These are phyloP conservation scores for Cyberlindnera suaveolens DNA, from an alignment of 805 yeast species.

Conservation along the genomic window DNA sequence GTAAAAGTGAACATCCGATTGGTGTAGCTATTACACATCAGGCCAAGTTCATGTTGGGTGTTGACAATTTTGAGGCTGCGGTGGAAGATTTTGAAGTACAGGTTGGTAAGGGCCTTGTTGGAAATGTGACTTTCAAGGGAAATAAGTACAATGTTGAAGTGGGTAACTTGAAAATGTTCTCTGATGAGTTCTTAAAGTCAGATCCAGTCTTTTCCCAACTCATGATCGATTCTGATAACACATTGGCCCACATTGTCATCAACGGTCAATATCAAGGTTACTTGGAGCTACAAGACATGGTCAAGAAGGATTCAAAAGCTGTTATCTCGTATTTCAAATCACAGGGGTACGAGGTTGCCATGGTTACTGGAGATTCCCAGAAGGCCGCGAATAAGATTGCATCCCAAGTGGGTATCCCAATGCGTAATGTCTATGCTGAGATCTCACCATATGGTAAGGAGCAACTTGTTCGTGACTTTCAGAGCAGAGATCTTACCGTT, in stretches of 20 bases:
- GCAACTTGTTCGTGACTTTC: conserved; percentile 53
- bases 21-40: conserved; percentile 59
- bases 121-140: conserved; percentile 17
- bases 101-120: conserved; percentile 34
- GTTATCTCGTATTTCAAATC: conserved; percentile 50
- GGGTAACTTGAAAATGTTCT: conserved; percentile 40
- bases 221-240: conserved; percentile 30
- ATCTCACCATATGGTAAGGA: conserved; percentile 76
- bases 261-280: conserved; percentile 56
- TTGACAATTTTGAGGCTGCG: conserved; percentile 1
- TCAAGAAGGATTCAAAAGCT: conserved; percentile 58
- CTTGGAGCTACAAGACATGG: conserved; percentile 58
- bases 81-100: conserved; percentile 24
- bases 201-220: conserved; percentile 9
- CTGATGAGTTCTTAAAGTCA: conserved; percentile 7
- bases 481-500: conserved; percentile 40
- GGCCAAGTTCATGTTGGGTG: conserved; percentile 20
- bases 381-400: conserved; percentile 64
- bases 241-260: conserved; percentile 52
- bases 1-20: conserved; percentile 80
- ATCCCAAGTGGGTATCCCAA: conserved; percentile 56
- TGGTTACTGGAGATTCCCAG: conserved; percentile 85
- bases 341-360: conserved; percentile 58
- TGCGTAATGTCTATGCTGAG: conserved; percentile 61
- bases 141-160: conserved; percentile 33